These are phyloP conservation scores for Candida namnaoensis DNA, from an alignment of 805 yeast species.

Conservation along the genomic window DNA sequence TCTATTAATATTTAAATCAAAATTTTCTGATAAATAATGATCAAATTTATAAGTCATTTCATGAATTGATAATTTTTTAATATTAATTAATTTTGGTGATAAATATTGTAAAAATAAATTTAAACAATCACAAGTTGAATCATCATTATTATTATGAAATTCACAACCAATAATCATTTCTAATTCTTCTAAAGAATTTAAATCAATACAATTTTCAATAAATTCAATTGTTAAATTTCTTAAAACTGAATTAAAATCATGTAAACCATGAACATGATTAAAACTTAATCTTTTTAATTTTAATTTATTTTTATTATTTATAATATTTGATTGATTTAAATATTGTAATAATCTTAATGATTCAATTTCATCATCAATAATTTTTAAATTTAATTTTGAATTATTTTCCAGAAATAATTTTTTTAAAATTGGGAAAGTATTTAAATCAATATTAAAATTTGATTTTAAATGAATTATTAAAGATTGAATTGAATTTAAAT, in stretches of 20 bases:
- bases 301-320: constrained; percentile 3
- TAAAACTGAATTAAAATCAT: constrained; percentile 27
- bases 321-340: constrained; percentile 9
- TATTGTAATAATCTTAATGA: constrained; percentile 25
- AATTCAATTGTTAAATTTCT: constrained; percentile 21
- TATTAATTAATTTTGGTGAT: constrained; percentile 21
- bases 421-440: too few species aligned
- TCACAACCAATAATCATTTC: constrained; percentile 51
- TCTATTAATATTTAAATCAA: constrained; percentile 41
- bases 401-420: too few species aligned
- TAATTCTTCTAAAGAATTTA: constrained; percentile 25
- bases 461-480: too few species aligned
- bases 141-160: constrained; percentile 2
- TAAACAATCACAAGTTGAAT: constrained; percentile 35
- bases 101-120: constrained; percentile 28
- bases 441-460: too few species aligned
- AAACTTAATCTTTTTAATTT: constrained; percentile 27
- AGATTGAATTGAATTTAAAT: too few species aligned
- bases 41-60: constrained; percentile 28
- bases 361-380: constrained; percentile 27
- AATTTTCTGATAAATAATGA: constrained; percentile 42
- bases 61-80: constrained; percentile 20
- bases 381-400: constrained; percentile 11
- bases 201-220: constrained; percentile 22
- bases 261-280: constrained; percentile 36